Base-by-base conservation (phyloP, 768 basidiomycete species). In the Mycena haematopus region DNA sequence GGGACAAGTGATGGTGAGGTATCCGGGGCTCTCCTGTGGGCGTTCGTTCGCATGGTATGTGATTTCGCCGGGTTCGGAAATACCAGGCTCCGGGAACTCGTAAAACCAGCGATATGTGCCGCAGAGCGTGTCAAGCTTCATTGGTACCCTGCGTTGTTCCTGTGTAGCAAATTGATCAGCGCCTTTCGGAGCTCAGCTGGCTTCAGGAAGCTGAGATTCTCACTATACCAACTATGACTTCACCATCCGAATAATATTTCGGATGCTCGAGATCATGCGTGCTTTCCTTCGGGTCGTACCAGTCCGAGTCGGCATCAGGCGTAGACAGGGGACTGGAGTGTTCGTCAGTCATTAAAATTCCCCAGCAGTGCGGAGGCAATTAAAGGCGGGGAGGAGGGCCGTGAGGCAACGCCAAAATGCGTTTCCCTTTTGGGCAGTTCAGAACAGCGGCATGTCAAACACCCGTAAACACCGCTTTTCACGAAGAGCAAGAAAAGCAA, bases 211-310 rank as follows among this genome's bases (percentile, higher is more conserved):
- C 11, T 3, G 36, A 36, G 14, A 36, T 40, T 19, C 58, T 60
- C 46, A 67, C 66, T 46, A 67, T 61, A 8, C 66, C 66, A 4
- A 67, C 66, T n/a, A 67, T 53, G 4, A 67, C 66, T 25, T 67
- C 66, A 21, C 50, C 25, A 19, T 50, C 49, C 19, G 50, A 49
- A 45, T 47, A 67, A 45, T 36, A 67, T 59, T 67, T 67, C 0
- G 66, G 66, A 46, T 67, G 62, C 10, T 60, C 62, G 0, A 60
- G 13, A 36, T 67, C 62, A 5, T 22, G 24, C n/a, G 45, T 25
- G 56, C 62, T 64, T 27, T 67, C 66, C 49, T 63, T 24, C 17
- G 62, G 66, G 56, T 67, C 66, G 36, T 60, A 67, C 66, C 66
- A 67, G 36, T 63, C 65, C 13, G 56, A 42, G 22, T n/a, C 58